A percentile compares a stretch with the other conserved stretches of the same genome.
Evolutionary conservation across 164 flowering plant species (phyloP).

Genomic region (Sextonia rubra): DNA sequence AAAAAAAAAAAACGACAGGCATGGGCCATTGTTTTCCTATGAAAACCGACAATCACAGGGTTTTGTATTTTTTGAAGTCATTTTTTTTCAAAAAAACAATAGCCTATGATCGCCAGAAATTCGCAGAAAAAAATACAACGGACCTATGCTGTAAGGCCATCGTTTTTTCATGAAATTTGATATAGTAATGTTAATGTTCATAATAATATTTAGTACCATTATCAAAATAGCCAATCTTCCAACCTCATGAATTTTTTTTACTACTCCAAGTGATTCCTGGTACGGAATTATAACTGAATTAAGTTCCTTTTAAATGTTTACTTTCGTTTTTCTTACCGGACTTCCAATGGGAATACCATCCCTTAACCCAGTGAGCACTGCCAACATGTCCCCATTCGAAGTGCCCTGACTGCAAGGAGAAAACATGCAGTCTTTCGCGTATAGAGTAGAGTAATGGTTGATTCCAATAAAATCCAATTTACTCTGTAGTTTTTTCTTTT

Average conservation of each 20-base stretch:
- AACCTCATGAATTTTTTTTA: neutral
- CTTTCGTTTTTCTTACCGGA: constrained; percentile 2
- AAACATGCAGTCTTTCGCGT: constrained; percentile 20
- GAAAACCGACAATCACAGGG: too few species aligned
- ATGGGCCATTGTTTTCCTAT: too few species aligned
- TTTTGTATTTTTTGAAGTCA: too few species aligned
- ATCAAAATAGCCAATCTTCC: neutral
- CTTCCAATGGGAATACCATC: constrained; percentile 21
- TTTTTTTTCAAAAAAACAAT: too few species aligned
- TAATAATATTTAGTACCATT: neutral
- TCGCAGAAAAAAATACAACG: too few species aligned
- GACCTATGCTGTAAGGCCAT: too few species aligned
- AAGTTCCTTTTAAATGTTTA: neutral
- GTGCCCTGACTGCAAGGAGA: neutral
- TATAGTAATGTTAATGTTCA: neutral
- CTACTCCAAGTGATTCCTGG: neutral
- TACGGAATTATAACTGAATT: neutral
- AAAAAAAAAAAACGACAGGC: too few species aligned
- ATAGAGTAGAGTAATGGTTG: constrained; percentile 14
- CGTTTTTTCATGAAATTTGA: too few species aligned
- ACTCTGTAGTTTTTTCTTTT: constrained; percentile 14
- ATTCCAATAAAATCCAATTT: constrained; percentile 39
- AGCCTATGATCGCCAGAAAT: too few species aligned
- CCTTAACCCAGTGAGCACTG: constrained; percentile 5
- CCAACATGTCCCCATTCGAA: neutral